Base-by-base conservation (phyloP, 305 asterid genomes). In the Fraxinus latifolia region DNA sequence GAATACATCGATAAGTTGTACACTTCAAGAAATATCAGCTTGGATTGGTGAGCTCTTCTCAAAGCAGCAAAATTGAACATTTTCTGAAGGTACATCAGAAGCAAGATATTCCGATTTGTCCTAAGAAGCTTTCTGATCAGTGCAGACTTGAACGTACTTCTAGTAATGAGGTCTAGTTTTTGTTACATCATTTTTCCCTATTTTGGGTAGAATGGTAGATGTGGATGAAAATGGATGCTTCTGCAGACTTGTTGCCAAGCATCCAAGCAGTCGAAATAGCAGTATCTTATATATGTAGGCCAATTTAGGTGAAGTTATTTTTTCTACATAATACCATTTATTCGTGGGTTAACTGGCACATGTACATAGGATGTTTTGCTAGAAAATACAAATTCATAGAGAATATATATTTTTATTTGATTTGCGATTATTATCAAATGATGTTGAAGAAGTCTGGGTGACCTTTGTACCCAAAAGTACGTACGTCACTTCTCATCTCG, bases 1-100 rank as follows among this genome's bases (percentile, higher is more conserved):
- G 93, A 91, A 68, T 93, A 94, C 87, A 90, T 94, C 44, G 98
- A 94, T 80, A 84, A 82, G 81, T 84, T 93, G 79, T 94, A 88
- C 90, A 82, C 82, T 77, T 85, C 91, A 50, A 90, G 97, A 85
- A 86, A 83, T 73, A 92, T 93, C 86, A 89, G 73, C 85, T 89
- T 93, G 89, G 92, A 94, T 85, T 94, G 98, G 98, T 93, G 90
- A 94, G 78, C 67, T 55, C 12, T 78, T 27, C 72, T 65, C 50
- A 0, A 29, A 55, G 58, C 21, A 31, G 6, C 29, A 4, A 62
- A 76, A 74, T 53, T 34, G 81, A 42, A n/a, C 34, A 44, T 67
- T 50, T 33, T 25, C 47, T 47, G 53, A 21, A 50, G 32, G 25
- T 23, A 7, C 32, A 2, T 72, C n/a, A 2, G 34, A 67, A 25